Evolutionary conservation across 129 eudicot species (phyloP).

Genomic region (Deinandra increscens): DNA sequence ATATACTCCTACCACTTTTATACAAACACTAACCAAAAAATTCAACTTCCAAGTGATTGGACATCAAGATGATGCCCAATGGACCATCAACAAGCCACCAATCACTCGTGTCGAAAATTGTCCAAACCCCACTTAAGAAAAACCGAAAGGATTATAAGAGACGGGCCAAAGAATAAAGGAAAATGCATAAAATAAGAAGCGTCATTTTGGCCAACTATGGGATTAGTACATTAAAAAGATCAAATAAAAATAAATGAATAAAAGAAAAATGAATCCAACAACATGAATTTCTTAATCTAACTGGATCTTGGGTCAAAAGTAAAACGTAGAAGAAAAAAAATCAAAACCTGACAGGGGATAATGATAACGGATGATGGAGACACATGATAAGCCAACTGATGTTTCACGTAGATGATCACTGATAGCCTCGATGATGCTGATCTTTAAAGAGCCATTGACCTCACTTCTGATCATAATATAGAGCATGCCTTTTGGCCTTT

Average conservation of each 20-base stretch:
- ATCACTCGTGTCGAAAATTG: not conserved
- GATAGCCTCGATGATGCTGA: slow-evolving; percentile 24
- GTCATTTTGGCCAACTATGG: slow-evolving; percentile 31
- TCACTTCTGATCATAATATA: slow-evolving; percentile 54
- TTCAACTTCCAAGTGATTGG: slow-evolving; percentile 4
- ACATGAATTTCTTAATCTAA: slow-evolving; percentile 32
- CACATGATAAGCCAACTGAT: slow-evolving; percentile 31
- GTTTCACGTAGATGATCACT: slow-evolving; percentile 25
- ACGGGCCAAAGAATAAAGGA: not conserved
- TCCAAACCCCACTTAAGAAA: not conserved
- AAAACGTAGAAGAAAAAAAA: slow-evolving; percentile 35
- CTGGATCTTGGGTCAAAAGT: slow-evolving; percentile 32
- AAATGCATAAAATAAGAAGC: slow-evolving; percentile 22
- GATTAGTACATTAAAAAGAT: slow-evolving; percentile 28
- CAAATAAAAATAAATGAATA: slow-evolving; percentile 31
- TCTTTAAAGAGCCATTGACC: slow-evolving; percentile 18
- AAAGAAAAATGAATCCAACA: slow-evolving; percentile 33
- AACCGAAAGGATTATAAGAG: not conserved
- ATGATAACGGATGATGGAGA: slow-evolving; percentile 25
- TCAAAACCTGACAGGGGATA: slow-evolving; percentile 29
- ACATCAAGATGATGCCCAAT: not conserved
- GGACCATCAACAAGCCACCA: not conserved
- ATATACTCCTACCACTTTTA: slow-evolving; percentile 5
- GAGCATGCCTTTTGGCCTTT: slow-evolving; percentile 82
- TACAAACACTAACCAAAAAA: slow-evolving; percentile 2